phyloP scores from a whole-genome alignment of 257 asterid species.

The Petunia secreta region DNA sequence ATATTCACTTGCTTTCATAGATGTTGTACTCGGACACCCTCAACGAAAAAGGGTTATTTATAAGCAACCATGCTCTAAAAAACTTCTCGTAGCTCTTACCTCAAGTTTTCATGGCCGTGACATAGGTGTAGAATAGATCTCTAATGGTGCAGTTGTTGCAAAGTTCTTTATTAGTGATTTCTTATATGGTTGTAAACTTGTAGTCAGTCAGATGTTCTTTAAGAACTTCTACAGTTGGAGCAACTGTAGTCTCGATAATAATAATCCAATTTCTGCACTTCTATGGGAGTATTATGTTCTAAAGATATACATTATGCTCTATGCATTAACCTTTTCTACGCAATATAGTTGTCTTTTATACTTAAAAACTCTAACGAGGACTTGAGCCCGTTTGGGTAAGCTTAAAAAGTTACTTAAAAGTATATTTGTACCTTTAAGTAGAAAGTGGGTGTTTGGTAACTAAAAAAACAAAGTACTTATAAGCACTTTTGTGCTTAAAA shows the following conservation, averaged over 20 bases:
- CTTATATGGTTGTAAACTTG: neutral
- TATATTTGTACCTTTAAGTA: too few species aligned
- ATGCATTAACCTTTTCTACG: neutral
- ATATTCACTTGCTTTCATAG: too few species aligned
- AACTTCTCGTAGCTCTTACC: neutral
- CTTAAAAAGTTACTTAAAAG: too few species aligned
- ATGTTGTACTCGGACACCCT: too few species aligned
- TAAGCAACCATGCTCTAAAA: too few species aligned
- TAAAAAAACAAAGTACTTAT: too few species aligned
- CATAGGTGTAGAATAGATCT: neutral
- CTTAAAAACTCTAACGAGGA: neutral
- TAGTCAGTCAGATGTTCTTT: neutral
- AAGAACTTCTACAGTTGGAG: slow-evolving; percentile 6
- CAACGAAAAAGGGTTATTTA: too few species aligned
- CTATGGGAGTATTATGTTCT: neutral
- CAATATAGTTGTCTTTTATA: neutral
- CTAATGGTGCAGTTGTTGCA: neutral
- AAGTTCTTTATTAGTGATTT: neutral
- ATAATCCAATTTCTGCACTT: neutral
- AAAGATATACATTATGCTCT: neutral
- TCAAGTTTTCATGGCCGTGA: neutral
- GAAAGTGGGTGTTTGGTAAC: too few species aligned
- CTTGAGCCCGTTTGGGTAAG: too few species aligned
- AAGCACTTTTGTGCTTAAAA: too few species aligned
- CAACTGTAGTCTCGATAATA: neutral